Evolutionary conservation across 345 rosid genomes (phyloP), one percentile per base, ranked within the genome.

Genomic region (Cardamine resedifolia): DNA sequence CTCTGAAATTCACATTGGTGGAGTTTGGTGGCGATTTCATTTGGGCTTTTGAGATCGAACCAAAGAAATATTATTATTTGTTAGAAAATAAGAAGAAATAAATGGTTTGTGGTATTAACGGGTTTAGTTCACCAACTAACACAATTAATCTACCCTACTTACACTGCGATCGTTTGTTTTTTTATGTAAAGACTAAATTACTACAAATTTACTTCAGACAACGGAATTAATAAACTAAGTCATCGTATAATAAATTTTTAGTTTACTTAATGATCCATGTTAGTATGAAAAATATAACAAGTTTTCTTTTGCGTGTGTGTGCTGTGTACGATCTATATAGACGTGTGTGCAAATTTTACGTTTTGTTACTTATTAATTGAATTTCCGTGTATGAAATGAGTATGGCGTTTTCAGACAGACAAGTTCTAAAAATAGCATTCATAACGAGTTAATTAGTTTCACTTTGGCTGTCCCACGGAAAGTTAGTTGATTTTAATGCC

Each of bases 41-140:
- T 57, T 56, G 28, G 60, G 59, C 27, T 75, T 60, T 41, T 24
- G 51, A 43, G 48, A 39, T 45, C 26, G 27, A n/a, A 62, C 58
- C 10, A 30, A 30, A 58, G 28, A 34, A 19, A 31, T 0, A 43
- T n/a, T 39, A 60, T 63, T 45, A 20, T 50, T 61, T 14, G 63
- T n/a, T 63, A 19, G 18, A 15, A 50, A 51, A 6, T 9, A 10
- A 1, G 39, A 63, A 23, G 12, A 65, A 27, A 48, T 30, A 66
- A 49, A 66, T 65, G 66, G 71, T n/a, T 36, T 56, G 39, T 57
- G 61, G 38, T 74, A 43, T 44, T 43, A 60, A 53, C 27, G 18
- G 70, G 59, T 76, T 68, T 62, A 76, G 75, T 69, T 76, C 60
- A 76, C 51, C 75, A 45, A 76, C 79, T 69, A 24, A 53, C 55